Conservation (phyloP, 306 rosid species). For the Heteromeles arbutifolia region DNA sequence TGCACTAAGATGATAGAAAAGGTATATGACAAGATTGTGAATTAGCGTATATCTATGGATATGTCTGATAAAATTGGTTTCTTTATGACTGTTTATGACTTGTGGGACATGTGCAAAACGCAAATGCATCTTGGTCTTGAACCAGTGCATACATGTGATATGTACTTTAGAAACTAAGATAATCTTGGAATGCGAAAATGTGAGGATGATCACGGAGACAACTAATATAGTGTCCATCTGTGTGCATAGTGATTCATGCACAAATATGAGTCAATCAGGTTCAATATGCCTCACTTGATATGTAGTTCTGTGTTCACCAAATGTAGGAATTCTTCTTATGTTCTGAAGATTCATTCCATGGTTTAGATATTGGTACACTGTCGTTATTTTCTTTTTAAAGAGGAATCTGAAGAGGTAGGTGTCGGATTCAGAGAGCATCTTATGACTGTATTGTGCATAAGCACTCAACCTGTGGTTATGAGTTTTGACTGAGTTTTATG, state of each 20-base stretch:
- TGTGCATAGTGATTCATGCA: neutral
- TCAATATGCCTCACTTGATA: neutral
- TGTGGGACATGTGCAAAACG: neutral
- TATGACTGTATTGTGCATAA: neutral
- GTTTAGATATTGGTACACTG: neutral
- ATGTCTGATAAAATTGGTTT: neutral
- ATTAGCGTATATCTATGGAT: neutral
- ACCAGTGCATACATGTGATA: too few relatives aligned
- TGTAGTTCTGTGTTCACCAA: neutral
- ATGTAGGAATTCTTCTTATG: too few relatives aligned
- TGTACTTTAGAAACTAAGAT: neutral
- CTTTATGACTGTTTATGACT: neutral
- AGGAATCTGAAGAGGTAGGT: neutral
- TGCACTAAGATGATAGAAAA: neutral
- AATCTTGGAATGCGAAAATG: neutral
- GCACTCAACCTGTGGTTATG: neutral
- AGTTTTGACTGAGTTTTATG: neutral
- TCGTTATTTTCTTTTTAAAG: neutral
- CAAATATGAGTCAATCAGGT: neutral
- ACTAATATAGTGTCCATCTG: neutral
- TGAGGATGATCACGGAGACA: neutral
- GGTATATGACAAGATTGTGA: neutral
- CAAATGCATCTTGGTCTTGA: neutral
- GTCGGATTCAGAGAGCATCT: neutral
- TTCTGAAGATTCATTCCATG: neutral